Conservation (phyloP, 73 alveolate species). For the Diophrys sp. region DNA sequence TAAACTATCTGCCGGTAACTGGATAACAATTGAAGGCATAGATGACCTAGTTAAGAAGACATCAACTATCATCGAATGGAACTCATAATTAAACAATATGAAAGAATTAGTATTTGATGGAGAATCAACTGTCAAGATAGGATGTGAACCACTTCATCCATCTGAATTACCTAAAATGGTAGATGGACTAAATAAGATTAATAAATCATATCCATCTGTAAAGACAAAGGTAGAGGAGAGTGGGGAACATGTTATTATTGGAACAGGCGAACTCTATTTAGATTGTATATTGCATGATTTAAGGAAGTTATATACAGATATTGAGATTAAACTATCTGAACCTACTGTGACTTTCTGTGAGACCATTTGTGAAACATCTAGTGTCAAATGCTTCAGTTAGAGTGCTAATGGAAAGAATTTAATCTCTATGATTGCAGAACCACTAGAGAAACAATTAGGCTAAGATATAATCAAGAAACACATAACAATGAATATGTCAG, state of each 20-base stretch:
- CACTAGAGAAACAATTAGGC: constrained; percentile 89
- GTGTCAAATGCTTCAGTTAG: constrained; percentile 91
- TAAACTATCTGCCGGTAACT: constrained; percentile 86
- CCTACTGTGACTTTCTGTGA: constrained; percentile 98
- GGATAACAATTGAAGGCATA: constrained; percentile 89
- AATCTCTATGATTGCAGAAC: constrained; percentile 87
- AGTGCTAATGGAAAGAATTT: constrained; percentile 96
- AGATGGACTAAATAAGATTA: constrained; percentile 93
- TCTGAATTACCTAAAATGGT: constrained; percentile 99
- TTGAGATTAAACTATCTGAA: constrained; percentile 97
- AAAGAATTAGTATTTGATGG: constrained; percentile 20
- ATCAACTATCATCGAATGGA: constrained; percentile 75
- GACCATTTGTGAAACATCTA: constrained; percentile 96
- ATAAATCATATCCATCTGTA: constrained; percentile 93
- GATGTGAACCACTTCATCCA: constrained; percentile 99
- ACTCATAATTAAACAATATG: constrained; percentile 44
- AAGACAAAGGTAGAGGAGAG: constrained; percentile 95
- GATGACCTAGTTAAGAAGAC: constrained; percentile 79
- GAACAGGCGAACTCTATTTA: constrained; percentile 98
- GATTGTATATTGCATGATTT: constrained; percentile 98
- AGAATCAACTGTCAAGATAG: constrained; percentile 89
- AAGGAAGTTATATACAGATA: constrained; percentile 94
- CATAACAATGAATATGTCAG: constrained; percentile 60
- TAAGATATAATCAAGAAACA: constrained; percentile 64
- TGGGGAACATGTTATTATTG: constrained; percentile 98